These are phyloP conservation scores for Pythium guiyangense DNA, from an alignment of 352 stramenopile genomes.

Conservation along the genomic window DNA sequence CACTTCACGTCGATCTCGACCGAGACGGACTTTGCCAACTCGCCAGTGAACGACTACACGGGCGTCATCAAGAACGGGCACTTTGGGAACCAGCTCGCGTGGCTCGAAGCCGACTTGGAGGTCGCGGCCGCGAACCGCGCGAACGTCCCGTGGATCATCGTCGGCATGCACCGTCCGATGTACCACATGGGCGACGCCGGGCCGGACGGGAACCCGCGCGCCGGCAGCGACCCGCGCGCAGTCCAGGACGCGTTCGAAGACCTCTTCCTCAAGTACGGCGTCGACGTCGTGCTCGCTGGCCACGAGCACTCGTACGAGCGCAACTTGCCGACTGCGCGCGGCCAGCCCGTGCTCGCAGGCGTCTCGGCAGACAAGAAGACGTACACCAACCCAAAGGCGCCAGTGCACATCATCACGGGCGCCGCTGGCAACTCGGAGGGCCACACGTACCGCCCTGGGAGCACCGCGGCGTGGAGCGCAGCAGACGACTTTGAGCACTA, in stretches of 20 bases:
- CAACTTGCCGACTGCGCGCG: conserved; percentile 48
- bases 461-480: conserved; percentile 39
- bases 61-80: conserved; percentile 26
- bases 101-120: conserved; percentile 46
- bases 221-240: too few species aligned
- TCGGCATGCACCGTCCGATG: conserved; percentile 29
- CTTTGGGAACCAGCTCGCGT: conserved; percentile 49
- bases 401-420: conserved; percentile 66
- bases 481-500: conserved; percentile 46
- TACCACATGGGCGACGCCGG: too few species aligned
- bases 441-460: conserved; percentile 13
- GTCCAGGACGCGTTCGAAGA: conserved; percentile 75
- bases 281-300: conserved; percentile 82
- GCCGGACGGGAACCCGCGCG: too few species aligned
- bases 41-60: conserved; percentile 36
- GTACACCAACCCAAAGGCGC: conserved; percentile 58
- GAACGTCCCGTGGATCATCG: conserved; percentile 13
- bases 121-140: conserved; percentile 20
- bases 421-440: conserved; percentile 56
- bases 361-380: conserved; percentile 43
- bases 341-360: conserved; percentile 30
- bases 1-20: conserved; percentile 82
- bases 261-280: conserved; percentile 81
- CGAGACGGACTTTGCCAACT: conserved; percentile 57
- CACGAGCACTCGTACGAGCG: conserved; percentile 88